Evolutionary conservation across 257 asterid species (phyloP).

Genomic region (Plantago major): DNA sequence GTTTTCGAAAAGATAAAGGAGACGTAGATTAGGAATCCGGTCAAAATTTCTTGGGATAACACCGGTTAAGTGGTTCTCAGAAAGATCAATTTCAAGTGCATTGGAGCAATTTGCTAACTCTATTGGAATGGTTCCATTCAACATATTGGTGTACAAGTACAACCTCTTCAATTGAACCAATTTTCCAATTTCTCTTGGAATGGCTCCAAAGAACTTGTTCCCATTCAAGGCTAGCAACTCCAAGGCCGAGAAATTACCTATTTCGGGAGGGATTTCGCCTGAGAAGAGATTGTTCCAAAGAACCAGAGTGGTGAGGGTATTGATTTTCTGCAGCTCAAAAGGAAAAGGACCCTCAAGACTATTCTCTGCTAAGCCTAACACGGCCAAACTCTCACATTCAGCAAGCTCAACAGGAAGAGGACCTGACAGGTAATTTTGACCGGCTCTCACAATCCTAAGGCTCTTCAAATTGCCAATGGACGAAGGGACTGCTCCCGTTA

Average conservation of each 20-base stretch:
- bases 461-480: slow-evolving; percentile 51
- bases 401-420: slow-evolving; percentile 54
- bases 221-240: slow-evolving; percentile 61
- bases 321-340: slow-evolving; percentile 46
- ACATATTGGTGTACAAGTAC: slow-evolving; percentile 60
- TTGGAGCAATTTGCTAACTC: slow-evolving; percentile 56
- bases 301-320: slow-evolving; percentile 43
- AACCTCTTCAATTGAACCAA: slow-evolving; percentile 39
- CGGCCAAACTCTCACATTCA: slow-evolving; percentile 56
- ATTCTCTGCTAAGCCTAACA: slow-evolving; percentile 72
- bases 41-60: slow-evolving; percentile 50
- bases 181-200: slow-evolving; percentile 68
- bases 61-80: slow-evolving; percentile 66
- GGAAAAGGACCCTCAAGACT: slow-evolving; percentile 66
- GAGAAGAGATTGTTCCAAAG: slow-evolving; percentile 60
- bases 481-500: slow-evolving; percentile 60
- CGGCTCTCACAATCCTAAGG: slow-evolving; percentile 65
- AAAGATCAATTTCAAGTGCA: slow-evolving; percentile 71
- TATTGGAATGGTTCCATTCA: slow-evolving; percentile 68
- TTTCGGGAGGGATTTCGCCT: slow-evolving; percentile 66
- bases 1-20: slow-evolving; percentile 79
- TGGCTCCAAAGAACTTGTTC: slow-evolving; percentile 51
- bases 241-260: slow-evolving; percentile 66
- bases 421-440: slow-evolving; percentile 56
- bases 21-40: slow-evolving; percentile 36